Evolutionary conservation across 345 rosid species (phyloP).

Genomic region (Populus alba): DNA sequence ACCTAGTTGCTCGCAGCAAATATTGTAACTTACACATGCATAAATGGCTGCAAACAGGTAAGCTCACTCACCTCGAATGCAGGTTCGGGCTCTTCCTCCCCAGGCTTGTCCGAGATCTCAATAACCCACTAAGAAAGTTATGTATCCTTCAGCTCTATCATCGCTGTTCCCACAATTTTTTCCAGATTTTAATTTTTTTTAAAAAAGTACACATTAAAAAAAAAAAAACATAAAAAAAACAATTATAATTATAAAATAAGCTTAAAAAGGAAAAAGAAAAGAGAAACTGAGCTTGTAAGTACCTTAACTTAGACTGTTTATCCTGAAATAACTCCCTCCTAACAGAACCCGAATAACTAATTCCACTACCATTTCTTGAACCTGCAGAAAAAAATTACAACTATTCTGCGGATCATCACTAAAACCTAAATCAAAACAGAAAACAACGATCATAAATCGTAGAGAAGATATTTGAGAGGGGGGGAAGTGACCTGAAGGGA

Average conservation of each 20-base stretch:
- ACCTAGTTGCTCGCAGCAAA: neutral
- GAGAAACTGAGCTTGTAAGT: neutral
- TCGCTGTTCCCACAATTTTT: conserved; percentile 29
- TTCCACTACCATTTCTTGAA: conserved; percentile 14
- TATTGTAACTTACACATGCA: neutral
- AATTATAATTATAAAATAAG: neutral
- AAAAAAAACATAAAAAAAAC: neutral
- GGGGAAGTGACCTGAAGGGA: conserved; percentile 35
- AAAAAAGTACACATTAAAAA: neutral
- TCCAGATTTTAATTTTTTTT: too few species aligned
- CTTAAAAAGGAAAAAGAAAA: neutral
- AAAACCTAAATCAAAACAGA: neutral
- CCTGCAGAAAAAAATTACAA: conserved; percentile 17
- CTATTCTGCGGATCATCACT: neutral
- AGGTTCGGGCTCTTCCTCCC: conserved; percentile 82
- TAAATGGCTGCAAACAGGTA: neutral
- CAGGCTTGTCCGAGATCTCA: conserved; percentile 91
- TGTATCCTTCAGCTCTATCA: conserved; percentile 61
- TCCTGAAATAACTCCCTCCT: conserved; percentile 44
- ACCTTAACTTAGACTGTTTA: conserved; percentile 44
- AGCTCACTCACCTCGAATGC: conserved; percentile 78
- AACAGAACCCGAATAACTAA: conserved; percentile 24
- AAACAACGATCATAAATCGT: neutral
- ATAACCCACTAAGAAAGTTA: conserved; percentile 93
- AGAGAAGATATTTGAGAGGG: neutral